Conservation (phyloP, 1,284 basidiomycete genomes). For the Uromyces viciae-fabae region DNA sequence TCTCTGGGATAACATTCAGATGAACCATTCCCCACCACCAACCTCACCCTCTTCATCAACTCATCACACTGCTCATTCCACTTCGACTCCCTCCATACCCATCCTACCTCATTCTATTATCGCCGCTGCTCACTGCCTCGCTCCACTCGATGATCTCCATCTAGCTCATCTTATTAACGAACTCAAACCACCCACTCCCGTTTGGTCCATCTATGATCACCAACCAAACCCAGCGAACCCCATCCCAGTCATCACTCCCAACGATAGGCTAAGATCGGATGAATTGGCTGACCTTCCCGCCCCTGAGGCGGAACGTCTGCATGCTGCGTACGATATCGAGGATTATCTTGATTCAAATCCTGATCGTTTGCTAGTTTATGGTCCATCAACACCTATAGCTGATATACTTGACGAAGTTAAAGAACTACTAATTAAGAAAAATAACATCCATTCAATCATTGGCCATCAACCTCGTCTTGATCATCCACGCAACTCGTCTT, state of each 20-base stretch:
- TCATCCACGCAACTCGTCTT: neutral
- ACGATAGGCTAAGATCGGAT: constrained; percentile 36
- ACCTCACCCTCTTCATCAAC: neutral
- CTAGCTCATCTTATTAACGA: constrained; percentile 38
- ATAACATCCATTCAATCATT: neutral
- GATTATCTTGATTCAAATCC: constrained; percentile 34
- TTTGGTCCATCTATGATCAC: constrained; percentile 18
- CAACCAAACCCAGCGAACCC: neutral
- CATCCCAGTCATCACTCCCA: constrained; percentile 15
- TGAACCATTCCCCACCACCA: neutral
- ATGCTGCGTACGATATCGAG: constrained; percentile 44
- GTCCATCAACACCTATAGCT: constrained; percentile 13
- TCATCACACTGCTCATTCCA: no score
- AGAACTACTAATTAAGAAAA: neutral
- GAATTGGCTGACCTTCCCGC: constrained; percentile 38
- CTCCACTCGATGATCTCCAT: constrained; percentile 40
- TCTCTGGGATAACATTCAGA: no score
- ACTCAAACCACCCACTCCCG: constrained; percentile 5
- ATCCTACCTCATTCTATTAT: constrained; percentile 36
- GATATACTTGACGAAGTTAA: constrained; percentile 22
- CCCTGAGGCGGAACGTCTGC: constrained; percentile 28
- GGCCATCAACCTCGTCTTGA: neutral
- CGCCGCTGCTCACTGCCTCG: constrained; percentile 25
- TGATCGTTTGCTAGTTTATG: constrained; percentile 28
- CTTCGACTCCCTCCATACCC: neutral